These are phyloP conservation scores for Miscanthus lutarioriparius DNA, from an alignment of 176 grass and related monocot species.

Conservation along the genomic window DNA sequence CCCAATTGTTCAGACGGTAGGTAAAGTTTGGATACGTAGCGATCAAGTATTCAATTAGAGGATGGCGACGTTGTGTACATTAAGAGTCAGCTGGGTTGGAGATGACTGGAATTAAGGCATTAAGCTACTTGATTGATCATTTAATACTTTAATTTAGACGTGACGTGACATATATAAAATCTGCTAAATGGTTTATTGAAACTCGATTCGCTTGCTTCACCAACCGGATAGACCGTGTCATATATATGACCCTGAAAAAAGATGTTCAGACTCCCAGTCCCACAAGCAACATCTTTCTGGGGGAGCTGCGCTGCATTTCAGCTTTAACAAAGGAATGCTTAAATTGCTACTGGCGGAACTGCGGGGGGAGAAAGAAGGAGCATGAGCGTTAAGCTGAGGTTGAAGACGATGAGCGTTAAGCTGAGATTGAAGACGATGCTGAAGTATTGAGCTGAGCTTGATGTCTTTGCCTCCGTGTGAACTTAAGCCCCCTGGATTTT, in stretches of 20 bases:
- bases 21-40: neutral
- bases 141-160: constrained; percentile 2
- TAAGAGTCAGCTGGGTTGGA: neutral
- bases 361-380: no score
- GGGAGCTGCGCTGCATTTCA: neutral
- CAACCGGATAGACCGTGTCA: neutral
- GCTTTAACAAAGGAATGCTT: neutral
- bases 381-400: no score
- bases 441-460: no score
- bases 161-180: neutral
- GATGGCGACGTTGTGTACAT: neutral
- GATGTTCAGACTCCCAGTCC: constrained; percentile 28
- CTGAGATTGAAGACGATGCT: no score
- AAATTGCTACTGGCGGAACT: no score
- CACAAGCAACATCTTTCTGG: constrained; percentile 22
- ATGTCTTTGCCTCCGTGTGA: no score
- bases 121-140: neutral
- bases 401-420: no score
- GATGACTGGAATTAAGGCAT: neutral
- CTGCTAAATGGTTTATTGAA: neutral
- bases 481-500: no score
- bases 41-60: neutral
- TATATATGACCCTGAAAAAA: neutral
- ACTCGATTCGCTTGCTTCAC: constrained; percentile 19
- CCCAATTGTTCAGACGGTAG: constrained; percentile 18